Evolutionary conservation across 2,329 filamentous ascomycete genomes (phyloP), one percentile per base, ranked within the genome.

Genomic region (Bimuria novae-zelandiae): DNA sequence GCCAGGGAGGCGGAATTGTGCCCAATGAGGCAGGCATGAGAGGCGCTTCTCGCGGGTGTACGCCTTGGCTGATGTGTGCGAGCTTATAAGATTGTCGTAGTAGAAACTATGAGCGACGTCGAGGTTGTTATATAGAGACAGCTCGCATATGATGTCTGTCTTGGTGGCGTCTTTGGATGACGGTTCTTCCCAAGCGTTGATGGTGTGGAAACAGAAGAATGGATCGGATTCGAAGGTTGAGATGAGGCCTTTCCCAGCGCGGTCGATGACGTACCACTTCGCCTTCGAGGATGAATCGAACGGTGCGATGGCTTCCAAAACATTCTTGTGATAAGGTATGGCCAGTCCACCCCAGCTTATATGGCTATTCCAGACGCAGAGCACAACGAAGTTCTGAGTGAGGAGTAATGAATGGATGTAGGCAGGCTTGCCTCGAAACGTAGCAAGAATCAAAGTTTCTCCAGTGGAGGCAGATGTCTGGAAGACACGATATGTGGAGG

Each of bases 361-460:
- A 57, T 87, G 84, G 0, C 87, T 80, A 14, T 84, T 84, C 62
- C 89, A 92, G 1, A 94, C 75, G 65, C 88, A 92, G 4, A 95
- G 76, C 0, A 94, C 75, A 1, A 92, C 84, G 63, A 87, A 89
- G 61, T 86, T 84, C 14, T 84, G 75, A 0, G 89, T 88, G 22
- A 95, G 73, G 63, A 91, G 90, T 62, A 93, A 81, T 7, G 89
- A 93, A 74, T 95, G 91, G n/a, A 95, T 84, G 63, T 94, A 95
- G 0, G 89, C 86, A 0, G 88, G 76, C 1, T 74, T 71, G 3
- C 76, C 78, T 0, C 74, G 71, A 54, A 94, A 83, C 0, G 82
- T 86, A 3, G 89, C 89, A 0, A 95, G 80, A 16, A 94, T 86
- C 0, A 84, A 82, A 0, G 89, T 90, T 49, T 84, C 76, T 0